Conservation (phyloP, 805 yeast genomes). For the Teunomyces barrocoloradensis region DNA sequence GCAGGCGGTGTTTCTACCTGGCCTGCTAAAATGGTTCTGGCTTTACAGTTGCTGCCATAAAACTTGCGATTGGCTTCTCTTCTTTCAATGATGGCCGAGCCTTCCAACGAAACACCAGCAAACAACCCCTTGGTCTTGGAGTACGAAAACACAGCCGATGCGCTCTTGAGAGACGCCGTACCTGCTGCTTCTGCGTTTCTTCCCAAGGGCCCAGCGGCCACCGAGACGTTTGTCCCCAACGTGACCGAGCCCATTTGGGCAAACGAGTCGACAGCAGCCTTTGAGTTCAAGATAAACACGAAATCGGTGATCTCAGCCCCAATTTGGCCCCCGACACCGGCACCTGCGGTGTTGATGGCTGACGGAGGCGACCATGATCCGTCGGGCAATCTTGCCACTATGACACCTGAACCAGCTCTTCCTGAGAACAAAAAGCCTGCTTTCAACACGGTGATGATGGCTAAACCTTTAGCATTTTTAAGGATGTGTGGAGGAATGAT, state of each 20-base stretch:
- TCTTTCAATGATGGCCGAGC: constrained; percentile 94
- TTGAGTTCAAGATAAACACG: constrained; percentile 84
- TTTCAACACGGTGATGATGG: constrained; percentile 87
- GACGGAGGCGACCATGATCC: constrained; percentile 98
- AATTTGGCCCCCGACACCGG: constrained; percentile 97
- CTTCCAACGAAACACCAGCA: constrained; percentile 97
- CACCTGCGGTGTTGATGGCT: constrained; percentile 94
- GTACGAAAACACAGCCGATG: constrained; percentile 89
- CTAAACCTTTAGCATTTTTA: constrained; percentile 89
- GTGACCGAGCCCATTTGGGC: constrained; percentile 94
- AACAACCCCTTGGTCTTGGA: constrained; percentile 95
- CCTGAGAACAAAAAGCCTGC: constrained; percentile 97
- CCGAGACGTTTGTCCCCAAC: constrained; percentile 89
- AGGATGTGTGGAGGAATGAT: constrained; percentile 88
- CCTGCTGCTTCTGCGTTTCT: constrained; percentile 98
- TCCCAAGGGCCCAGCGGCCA: constrained; percentile 97
- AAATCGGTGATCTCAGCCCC: constrained; percentile 97
- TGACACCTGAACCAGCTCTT: constrained; percentile 95
- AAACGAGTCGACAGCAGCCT: constrained; percentile 88
- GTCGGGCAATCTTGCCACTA: constrained; percentile 90
- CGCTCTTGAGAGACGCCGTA: constrained; percentile 80
- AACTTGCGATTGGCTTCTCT: constrained; percentile 96
- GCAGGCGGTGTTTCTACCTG: constrained; percentile 91
- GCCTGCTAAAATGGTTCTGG: constrained; percentile 81
- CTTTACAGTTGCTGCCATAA: constrained; percentile 85